Evolutionary conservation across 192 early-diverging fungal genomes (phyloP), one percentile per base, ranked within the genome.

Genomic region (Linderina pennispora): DNA sequence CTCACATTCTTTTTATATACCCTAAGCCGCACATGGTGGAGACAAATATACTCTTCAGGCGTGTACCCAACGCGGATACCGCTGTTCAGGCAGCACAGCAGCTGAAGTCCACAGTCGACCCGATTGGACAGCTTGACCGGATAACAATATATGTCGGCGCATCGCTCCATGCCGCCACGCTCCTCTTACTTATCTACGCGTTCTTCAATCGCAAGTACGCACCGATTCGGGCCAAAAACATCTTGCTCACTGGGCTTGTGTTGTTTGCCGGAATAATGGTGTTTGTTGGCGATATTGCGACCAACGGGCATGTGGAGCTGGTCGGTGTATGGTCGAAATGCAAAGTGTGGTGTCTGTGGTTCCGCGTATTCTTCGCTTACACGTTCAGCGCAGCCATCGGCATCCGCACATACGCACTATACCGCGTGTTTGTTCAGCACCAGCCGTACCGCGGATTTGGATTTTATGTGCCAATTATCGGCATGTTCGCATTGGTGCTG

Each of bases 181-280:
- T 41, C 1, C 14, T 69, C n/a, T 50, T 69, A 42, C 16, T 69
- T 13, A 20, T 49, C 4, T 62, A 54, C 17, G 58, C 66, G 3
- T 69, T 58, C 59, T 42, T 53, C 26, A 69, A 69, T 50, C 41
- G 44, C 50, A 69, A 34, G 38, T 69, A 58, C 28, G 49, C 58
- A 21, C 65, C 65, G 14, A 69, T 69, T 32, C 57, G 65, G 13
- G 65, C 65, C 14, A 69, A 69, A 21, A 69, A 69, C 24, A 38
- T 69, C 20, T 32, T 43, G 13, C 57, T 54, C 54, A 58, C 54
- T 5, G 58, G 54, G 17, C 42, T 50, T 1, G 57, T 69, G 1
- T 55, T 62, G 18, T 21, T 70, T 3, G 31, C 66, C 8, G 54
- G 58, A 1, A 50, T 62, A 7, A 54, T 69, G 16, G 62, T 58